A percentile compares a stretch with the other conserved stretches of the same genome.
Conservation (phyloP, 75 land plant genomes). For the Pinus albicaulis region DNA sequence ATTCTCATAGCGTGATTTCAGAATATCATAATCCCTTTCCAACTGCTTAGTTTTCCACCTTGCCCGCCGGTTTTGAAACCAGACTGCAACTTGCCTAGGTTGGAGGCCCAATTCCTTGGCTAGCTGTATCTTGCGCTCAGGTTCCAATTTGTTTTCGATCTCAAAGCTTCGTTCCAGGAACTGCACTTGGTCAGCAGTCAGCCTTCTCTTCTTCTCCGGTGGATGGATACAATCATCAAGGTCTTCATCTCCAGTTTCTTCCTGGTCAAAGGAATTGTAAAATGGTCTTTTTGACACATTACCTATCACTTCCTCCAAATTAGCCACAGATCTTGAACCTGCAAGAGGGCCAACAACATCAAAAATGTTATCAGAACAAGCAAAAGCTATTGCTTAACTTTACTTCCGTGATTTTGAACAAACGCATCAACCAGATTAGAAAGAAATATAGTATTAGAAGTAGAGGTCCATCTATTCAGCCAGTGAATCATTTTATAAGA, state of each 20-base stretch:
- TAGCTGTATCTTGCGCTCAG: constrained; percentile 63
- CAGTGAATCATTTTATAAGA: neutral
- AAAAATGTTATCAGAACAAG: neutral
- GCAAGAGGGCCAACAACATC: neutral
- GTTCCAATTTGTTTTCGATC: constrained; percentile 67
- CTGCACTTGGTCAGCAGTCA: constrained; percentile 54
- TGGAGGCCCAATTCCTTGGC: constrained; percentile 70
- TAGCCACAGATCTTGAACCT: constrained; percentile 43
- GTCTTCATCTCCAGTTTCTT: constrained; percentile 45
- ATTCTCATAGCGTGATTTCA: constrained; percentile 34
- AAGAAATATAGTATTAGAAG: too few relatives aligned
- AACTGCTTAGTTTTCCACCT: constrained; percentile 62
- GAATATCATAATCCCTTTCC: constrained; percentile 57
- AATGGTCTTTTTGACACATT: constrained; percentile 18
- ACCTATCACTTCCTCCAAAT: constrained; percentile 28
- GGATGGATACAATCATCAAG: constrained; percentile 39
- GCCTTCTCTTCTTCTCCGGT: constrained; percentile 63
- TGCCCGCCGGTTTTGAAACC: constrained; percentile 81
- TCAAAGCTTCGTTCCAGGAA: constrained; percentile 66
- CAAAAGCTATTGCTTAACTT: neutral
- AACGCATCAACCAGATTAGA: too few relatives aligned
- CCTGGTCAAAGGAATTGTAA: constrained; percentile 20
- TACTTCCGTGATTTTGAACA: neutral
- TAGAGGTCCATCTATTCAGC: too few relatives aligned
- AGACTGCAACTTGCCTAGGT: constrained; percentile 73